Evolutionary conservation across 169 alveolate genomes (phyloP).

Genomic region (Cryptosporidium parvum): DNA sequence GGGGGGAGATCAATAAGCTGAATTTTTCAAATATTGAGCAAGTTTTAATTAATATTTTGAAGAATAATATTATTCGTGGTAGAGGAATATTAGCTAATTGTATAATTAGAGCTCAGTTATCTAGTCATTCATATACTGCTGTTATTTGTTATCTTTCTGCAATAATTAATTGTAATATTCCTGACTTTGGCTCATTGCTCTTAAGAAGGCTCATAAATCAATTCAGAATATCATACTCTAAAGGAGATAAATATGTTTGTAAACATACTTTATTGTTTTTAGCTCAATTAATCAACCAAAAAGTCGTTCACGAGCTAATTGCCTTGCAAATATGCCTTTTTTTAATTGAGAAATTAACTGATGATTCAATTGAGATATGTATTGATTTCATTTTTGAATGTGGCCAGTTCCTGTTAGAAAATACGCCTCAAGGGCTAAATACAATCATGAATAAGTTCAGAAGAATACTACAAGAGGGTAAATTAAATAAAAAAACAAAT

Average conservation of each 20-base stretch:
- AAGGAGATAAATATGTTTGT: conserved; percentile 95
- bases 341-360: conserved; percentile 94
- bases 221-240: conserved; percentile 92
- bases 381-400: conserved; percentile 91
- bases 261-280: conserved; percentile 94
- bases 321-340: conserved; percentile 94
- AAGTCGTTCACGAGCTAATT: conserved; percentile 92
- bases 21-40: conserved; percentile 38
- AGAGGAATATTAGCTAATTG: conserved; percentile 97
- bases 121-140: conserved; percentile 96
- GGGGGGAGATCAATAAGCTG: conserved; percentile 47
- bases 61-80: conserved; percentile 97
- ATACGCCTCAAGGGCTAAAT: conserved; percentile 92
- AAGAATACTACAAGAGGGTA: conserved; percentile 96
- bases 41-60: conserved; percentile 80
- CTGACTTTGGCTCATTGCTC: conserved; percentile 96
- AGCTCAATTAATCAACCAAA: conserved; percentile 96
- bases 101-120: conserved; percentile 96
- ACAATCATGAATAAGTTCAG: conserved; percentile 95
- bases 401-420: conserved; percentile 95
- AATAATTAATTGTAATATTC: conserved; percentile 97
- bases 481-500: conserved; percentile 93
- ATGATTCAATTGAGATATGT: conserved; percentile 97
- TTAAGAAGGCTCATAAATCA: conserved; percentile 92
- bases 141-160: conserved; percentile 97